Evolutionary conservation across 2,329 filamentous ascomycete species (phyloP), one percentile per base, ranked within the genome.

Genomic region (Xylaria polymorpha): DNA sequence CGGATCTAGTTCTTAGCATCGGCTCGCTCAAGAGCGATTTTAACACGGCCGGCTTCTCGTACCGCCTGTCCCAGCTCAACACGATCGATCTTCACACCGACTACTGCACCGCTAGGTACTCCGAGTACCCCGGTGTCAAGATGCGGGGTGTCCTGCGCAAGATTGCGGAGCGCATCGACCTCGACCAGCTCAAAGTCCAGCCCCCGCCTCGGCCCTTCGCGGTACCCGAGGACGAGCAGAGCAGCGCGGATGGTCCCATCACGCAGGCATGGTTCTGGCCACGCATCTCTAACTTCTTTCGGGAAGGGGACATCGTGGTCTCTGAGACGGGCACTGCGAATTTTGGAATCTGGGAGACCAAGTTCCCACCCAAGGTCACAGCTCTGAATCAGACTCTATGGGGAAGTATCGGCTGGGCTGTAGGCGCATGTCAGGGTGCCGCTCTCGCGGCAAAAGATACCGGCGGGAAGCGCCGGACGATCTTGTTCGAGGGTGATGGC

Each of bases 401-500:
- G 93, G 78, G 92, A 82, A 88, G 85, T 72, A 89, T 89, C 67
- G 87, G 87, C 25, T 89, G 86, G 86, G 86, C 87, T 4, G 85
- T 88, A 20, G 86, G 86, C 67, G 87, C 87, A 22, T 83, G 83
- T 41, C 86, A 88, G 74, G 87, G 87, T 41, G 94, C 93, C 20
- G 92, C 92, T 0, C 84, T 96, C 12, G 94, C 92, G 0, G 88
- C 90, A 0, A 90, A 89, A 74, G 93, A 96, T 76, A 81, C 82
- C 44, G 84, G 83, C 4, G 79, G 80, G 41, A 84, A 64, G 3
- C 82, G 88, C 32, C 85, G 94, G 68, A 94, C 92, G 0, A 90
- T 98, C 55, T 84, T 97, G 44, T 94, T 97, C 77, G 93, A 94
- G n/a, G 94, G 94, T 29, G 94, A 97, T 75, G 94, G 94, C 35